A percentile compares a stretch with the other conserved stretches of the same genome.
These are phyloP conservation scores for Alternaria sp. DNA, from an alignment of 2,329 filamentous ascomycete species.

Conservation along the genomic window DNA sequence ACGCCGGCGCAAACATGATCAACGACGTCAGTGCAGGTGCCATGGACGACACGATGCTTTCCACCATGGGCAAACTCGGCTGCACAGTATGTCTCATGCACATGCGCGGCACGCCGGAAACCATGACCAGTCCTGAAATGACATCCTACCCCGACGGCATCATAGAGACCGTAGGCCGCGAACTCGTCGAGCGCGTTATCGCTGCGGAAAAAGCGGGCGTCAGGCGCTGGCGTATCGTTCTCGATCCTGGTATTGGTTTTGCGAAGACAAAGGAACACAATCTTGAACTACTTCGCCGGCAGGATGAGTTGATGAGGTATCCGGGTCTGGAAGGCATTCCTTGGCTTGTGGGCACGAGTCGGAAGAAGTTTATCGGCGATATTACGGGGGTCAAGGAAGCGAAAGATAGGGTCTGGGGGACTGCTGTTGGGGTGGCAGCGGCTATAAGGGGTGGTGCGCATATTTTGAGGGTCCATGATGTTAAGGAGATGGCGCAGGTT, in stretches of 20 bases:
- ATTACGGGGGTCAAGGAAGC: slow-evolving; percentile 78
- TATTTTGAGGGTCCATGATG: slow-evolving; percentile 91
- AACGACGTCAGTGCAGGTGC: slow-evolving; percentile 90
- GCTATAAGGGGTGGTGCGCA: slow-evolving; percentile 88
- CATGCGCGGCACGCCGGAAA: slow-evolving; percentile 86
- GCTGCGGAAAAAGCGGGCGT: slow-evolving; percentile 84
- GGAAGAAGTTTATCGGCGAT: slow-evolving; percentile 86
- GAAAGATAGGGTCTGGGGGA: slow-evolving; percentile 78
- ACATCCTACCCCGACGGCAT: slow-evolving; percentile 70
- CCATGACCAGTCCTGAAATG: slow-evolving; percentile 69
- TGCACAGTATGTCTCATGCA: slow-evolving; percentile 89
- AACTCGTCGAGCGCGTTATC: slow-evolving; percentile 72
- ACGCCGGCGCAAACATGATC: slow-evolving; percentile 85
- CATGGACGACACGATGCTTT: slow-evolving; percentile 81
- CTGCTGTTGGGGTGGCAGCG: slow-evolving; percentile 84
- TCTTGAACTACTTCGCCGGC: slow-evolving; percentile 73
- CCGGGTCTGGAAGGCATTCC: slow-evolving; percentile 71
- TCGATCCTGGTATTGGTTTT: slow-evolving; percentile 94
- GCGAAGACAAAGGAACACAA: slow-evolving; percentile 86
- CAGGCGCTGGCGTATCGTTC: slow-evolving; percentile 88
- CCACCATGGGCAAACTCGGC: slow-evolving; percentile 76
- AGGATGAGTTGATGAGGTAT: slow-evolving; percentile 62
- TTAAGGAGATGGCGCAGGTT: slow-evolving; percentile 83
- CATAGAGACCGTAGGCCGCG: slow-evolving; percentile 67
- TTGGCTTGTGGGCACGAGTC: slow-evolving; percentile 87